Base-by-base conservation (phyloP, 805 yeast species). In the Candida ulmi region DNA sequence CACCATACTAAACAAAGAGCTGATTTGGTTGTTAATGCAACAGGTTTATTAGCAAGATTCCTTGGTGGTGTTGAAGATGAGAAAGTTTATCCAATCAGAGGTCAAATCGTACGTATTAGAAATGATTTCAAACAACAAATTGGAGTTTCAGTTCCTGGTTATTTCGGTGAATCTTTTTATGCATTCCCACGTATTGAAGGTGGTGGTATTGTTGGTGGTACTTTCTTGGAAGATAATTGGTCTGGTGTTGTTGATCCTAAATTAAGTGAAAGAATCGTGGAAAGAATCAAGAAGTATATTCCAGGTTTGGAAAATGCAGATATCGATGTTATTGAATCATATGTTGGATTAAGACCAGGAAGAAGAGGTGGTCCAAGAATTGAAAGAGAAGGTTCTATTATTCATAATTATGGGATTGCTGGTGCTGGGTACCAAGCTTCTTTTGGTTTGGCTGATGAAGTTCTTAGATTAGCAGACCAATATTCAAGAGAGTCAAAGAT, bases 341-440 rank as follows among this genome's bases (percentile, higher is more conserved):
- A 77, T 49, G 82, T 79, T 18, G 91, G 87, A 0, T 70, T 80
- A 40, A 69, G 90, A 56, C 90, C 90, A 1, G 83, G 70, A 2
- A 65, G 88, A 49, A 51, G 62, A 16, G 80, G 75, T 8, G 88
- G 88, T 13, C 68, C 73, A 7, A 67, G 83, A 44, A 57, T 80
- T 5, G 77, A 72, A 45, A 49, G 63, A 33, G 71, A 65, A 24
- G 55, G 56, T 4, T 52, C 52, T 11, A 57, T 80, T 17, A 68
- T 80, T 18, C 88, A 81, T 56, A 75, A 74, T 50, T 81, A 80
- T 55, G 87, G 88, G 2, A 83, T 86, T 24, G 86, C 78, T 8
- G 88, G 88, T 24, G 76, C 85, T 18, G 93, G 93, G 0, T 83
- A 76, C 58, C 95, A 86, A 63, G 71, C 82, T 4, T 80, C 86